phyloP scores from a whole-genome alignment of 768 basidiomycete species.

The Serendipita sp. region DNA sequence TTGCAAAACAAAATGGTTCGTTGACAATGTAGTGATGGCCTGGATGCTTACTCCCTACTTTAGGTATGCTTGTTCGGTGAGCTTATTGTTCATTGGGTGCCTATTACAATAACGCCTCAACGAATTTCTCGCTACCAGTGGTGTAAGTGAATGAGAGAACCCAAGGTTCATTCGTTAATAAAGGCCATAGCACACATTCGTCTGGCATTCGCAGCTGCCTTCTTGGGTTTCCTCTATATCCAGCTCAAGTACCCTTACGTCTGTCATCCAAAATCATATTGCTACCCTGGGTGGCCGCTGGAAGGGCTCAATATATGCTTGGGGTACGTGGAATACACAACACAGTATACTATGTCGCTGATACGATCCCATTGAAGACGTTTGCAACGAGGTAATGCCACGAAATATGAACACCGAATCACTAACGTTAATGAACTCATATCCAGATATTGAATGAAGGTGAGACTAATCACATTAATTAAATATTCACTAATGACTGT shows the following conservation, averaged over 20 bases:
- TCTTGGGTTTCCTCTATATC: conserved; percentile 10
- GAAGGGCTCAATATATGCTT: conserved; percentile 9
- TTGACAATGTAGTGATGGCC: neutral
- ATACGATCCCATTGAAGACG: neutral
- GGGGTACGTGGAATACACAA: neutral
- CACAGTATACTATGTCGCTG: neutral
- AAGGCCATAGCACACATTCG: neutral
- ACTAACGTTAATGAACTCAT: neutral
- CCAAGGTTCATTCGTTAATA: too few species aligned
- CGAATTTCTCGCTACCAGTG: too few species aligned
- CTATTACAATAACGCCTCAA: too few species aligned
- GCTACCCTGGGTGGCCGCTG: conserved; percentile 8
- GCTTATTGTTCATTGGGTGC: neutral
- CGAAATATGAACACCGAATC: too few species aligned
- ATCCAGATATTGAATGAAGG: neutral
- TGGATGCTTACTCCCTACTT: too few species aligned
- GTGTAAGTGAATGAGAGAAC: neutral
- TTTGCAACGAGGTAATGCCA: neutral
- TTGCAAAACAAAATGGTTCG: conserved; percentile 3
- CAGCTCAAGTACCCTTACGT: conserved; percentile 8
- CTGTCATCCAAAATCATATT: conserved; percentile 12
- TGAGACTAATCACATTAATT: neutral
- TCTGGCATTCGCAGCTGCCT: conserved; percentile 9
- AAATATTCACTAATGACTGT: neutral
- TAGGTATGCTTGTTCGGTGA: neutral